Conservation (phyloP, 2,329 filamentous ascomycete species). For the Fusarium lyarnte region DNA sequence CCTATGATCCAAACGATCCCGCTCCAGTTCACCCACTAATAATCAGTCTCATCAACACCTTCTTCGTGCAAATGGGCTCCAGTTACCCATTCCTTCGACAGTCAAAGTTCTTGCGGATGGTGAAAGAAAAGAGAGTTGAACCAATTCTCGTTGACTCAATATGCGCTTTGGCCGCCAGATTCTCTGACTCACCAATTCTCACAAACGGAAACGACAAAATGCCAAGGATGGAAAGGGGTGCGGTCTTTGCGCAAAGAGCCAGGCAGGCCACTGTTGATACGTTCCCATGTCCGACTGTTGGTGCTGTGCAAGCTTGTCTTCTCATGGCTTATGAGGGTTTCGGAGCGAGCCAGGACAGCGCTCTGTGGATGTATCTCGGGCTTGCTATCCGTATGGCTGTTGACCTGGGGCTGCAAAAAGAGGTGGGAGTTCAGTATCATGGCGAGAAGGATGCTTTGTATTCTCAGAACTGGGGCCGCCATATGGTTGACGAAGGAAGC, state of each 20-base stretch:
- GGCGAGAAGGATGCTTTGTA: constrained; percentile 63
- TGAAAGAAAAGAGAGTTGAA: constrained; percentile 83
- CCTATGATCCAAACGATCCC: constrained; percentile 79
- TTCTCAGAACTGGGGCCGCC: constrained; percentile 55
- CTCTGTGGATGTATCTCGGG: constrained; percentile 92
- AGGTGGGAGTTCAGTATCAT: constrained; percentile 75
- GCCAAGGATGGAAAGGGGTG: constrained; percentile 74
- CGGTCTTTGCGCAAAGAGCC: constrained; percentile 81
- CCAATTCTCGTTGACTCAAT: constrained; percentile 88
- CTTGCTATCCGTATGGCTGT: constrained; percentile 86
- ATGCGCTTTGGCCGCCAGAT: constrained; percentile 82
- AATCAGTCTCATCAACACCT: constrained; percentile 78
- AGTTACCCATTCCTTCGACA: constrained; percentile 85
- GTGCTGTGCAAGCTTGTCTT: constrained; percentile 84
- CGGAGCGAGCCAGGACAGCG: constrained; percentile 87
- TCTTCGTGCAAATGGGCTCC: constrained; percentile 84
- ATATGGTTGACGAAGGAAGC: constrained; percentile 46
- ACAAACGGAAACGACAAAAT: constrained; percentile 60
- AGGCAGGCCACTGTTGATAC: constrained; percentile 85
- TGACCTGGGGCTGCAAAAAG: constrained; percentile 82
- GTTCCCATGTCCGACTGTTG: constrained; percentile 83
- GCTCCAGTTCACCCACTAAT: constrained; percentile 79
- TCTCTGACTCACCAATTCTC: constrained; percentile 69
- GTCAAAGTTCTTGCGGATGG: constrained; percentile 75
- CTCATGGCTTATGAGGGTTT: constrained; percentile 91